These are phyloP conservation scores for Decorospora gaudefroyi DNA, from an alignment of 2,329 filamentous ascomycete genomes.

Conservation along the genomic window DNA sequence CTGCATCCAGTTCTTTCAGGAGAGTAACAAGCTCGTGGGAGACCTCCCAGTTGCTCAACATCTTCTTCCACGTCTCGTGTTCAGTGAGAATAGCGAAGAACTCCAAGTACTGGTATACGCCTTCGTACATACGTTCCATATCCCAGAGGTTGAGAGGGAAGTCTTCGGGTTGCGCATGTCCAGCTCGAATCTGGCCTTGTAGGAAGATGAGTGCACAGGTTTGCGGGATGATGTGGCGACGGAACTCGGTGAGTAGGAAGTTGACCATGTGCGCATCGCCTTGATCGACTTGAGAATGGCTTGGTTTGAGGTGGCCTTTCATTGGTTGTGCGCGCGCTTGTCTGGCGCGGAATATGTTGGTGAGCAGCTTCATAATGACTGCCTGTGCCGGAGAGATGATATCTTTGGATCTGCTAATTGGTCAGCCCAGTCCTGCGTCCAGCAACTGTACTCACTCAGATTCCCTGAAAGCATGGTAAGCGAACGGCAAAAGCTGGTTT, in stretches of 20 bases:
- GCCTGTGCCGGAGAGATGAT: slow-evolving; percentile 96
- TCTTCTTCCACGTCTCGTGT: slow-evolving; percentile 77
- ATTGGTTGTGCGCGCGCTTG: slow-evolving; percentile 47
- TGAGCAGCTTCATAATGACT: slow-evolving; percentile 86
- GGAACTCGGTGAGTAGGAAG: slow-evolving; percentile 91
- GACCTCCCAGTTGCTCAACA: slow-evolving; percentile 90
- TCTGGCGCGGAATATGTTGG: slow-evolving; percentile 77
- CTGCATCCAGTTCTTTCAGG: slow-evolving; percentile 83
- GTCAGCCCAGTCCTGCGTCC: slow-evolving; percentile 15
- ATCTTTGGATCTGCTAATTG: slow-evolving; percentile 68
- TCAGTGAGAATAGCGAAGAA: slow-evolving; percentile 90
- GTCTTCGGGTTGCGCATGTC: slow-evolving; percentile 75
- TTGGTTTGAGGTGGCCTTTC: slow-evolving; percentile 52
- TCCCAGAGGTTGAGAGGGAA: slow-evolving; percentile 97
- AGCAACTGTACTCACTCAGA: slow-evolving; percentile 39
- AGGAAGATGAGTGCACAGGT: slow-evolving; percentile 93
- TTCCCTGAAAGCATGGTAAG: slow-evolving; percentile 88
- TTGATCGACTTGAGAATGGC: slow-evolving; percentile 57
- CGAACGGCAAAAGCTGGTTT: slow-evolving; percentile 85
- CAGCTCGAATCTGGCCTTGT: slow-evolving; percentile 84
- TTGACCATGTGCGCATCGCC: slow-evolving; percentile 72
- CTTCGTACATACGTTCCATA: slow-evolving; percentile 95
- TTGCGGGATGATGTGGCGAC: slow-evolving; percentile 89
- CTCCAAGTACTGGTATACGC: slow-evolving; percentile 90
- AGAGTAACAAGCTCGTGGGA: slow-evolving; percentile 86